Evolutionary conservation across 1,284 basidiomycete genomes (phyloP).

Genomic region (Neolentinus lepideus): DNA sequence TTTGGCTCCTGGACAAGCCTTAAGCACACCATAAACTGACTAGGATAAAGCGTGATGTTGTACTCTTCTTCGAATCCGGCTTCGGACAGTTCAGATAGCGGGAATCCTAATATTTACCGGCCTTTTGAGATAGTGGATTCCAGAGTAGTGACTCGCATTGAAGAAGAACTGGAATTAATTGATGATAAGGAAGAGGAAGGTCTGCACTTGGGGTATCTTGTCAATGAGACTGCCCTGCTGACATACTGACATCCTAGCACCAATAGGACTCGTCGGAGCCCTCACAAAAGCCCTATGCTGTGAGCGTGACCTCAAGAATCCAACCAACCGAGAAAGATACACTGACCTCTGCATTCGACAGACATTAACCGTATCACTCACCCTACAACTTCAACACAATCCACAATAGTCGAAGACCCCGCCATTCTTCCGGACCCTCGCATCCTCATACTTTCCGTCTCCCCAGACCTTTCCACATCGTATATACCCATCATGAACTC

Average conservation of each 20-base stretch:
- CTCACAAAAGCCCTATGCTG: constrained; percentile 88
- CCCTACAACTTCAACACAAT: constrained; percentile 29
- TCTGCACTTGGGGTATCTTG: too few species aligned
- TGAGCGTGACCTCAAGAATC: constrained; percentile 40
- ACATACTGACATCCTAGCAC: constrained; percentile 31
- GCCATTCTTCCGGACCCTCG: constrained; percentile 62
- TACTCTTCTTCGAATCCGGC: constrained; percentile 59
- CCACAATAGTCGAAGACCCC: constrained; percentile 29
- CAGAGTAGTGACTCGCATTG: constrained; percentile 57
- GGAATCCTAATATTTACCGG: constrained; percentile 76
- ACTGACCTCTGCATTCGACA: constrained; percentile 27
- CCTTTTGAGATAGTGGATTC: constrained; percentile 75
- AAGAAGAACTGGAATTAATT: constrained; percentile 51
- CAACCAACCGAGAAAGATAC: too few species aligned
- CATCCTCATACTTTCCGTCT: constrained; percentile 89
- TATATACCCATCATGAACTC: constrained; percentile 99
- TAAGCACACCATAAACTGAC: not conserved
- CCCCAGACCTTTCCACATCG: constrained; percentile 79
- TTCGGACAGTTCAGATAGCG: constrained; percentile 22
- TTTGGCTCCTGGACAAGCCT: constrained; percentile 24
- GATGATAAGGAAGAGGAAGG: constrained; percentile 41
- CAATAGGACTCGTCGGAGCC: constrained; percentile 78
- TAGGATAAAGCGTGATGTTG: constrained; percentile 50
- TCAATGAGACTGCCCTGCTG: too few species aligned
- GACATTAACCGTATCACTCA: constrained; percentile 74